Evolutionary conservation across 495 filamentous ascomycete species (phyloP), one percentile per base, ranked within the genome.

Genomic region (Lophiostoma macrostomum): DNA sequence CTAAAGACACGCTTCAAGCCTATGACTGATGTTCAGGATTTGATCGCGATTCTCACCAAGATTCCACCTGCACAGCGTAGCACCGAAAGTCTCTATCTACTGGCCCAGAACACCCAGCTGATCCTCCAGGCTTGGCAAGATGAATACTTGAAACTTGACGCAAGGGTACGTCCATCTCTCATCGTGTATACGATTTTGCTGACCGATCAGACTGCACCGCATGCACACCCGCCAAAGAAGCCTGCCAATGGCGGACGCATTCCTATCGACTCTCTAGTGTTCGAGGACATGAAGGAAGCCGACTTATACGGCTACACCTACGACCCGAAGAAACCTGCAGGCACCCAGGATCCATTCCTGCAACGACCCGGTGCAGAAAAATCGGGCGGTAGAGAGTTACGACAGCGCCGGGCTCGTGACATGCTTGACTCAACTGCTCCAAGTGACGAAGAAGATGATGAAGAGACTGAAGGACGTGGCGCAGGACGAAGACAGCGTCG

Each of bases 101-200:
- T 76, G 12, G 71, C 80, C 3, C 71, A 76, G 25, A 77, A 80
- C 41, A 73, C 75, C 2, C 76, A 74, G 11, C 64, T 72, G 37
- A 74, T 76, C 3, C 57, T 91, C 45, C 69, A 71, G 32, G 68
- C 69, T 4, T 83, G 81, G 72, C 83, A 90, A 64, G 72, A 81
- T 14, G 82, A 90, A 58, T 87, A 76, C 59, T 61, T 80, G 11
- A 73, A 73, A 13, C 74, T 90, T 4, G 76, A 82, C 48, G 76
- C 77, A 45, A 49, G 51, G 42, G 59, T 58, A 39, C 35, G 55
- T 38, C 6, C 27, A 19, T 2, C 18, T 27, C 8, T 5, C 14
- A 30, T 41, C 10, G 31, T 11, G 20, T 1, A 16, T 42, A 2
- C 16, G 32, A 6, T 5, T 22, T 32, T 25, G 55, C 50, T 58